A percentile compares a stretch with the other conserved stretches of the same genome.
These are phyloP conservation scores for Ceratocystis papillata DNA, from an alignment of 2,329 filamentous ascomycete species.

Conservation along the genomic window DNA sequence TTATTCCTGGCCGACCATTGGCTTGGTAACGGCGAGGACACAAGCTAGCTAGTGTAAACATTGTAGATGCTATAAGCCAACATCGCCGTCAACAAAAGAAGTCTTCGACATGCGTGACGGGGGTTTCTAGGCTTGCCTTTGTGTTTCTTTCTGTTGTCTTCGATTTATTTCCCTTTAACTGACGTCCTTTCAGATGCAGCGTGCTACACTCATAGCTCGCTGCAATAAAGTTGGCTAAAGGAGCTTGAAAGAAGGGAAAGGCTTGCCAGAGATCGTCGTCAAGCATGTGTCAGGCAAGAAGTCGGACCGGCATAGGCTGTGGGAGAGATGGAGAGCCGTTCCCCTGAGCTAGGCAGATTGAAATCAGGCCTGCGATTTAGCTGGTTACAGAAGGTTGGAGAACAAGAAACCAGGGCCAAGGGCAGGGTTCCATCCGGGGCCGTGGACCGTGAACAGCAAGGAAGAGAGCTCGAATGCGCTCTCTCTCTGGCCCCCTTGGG, in stretches of 20 bases:
- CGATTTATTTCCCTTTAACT: background rate
- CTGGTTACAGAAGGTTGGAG: background rate
- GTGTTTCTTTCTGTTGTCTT: background rate
- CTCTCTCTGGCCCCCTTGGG: background rate
- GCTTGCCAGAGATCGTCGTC: too few species aligned
- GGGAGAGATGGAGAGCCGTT: background rate
- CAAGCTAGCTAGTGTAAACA: background rate
- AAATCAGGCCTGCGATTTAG: background rate
- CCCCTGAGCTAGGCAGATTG: constrained; percentile 1
- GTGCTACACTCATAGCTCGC: too few species aligned
- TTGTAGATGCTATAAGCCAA: background rate
- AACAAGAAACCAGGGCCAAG: background rate
- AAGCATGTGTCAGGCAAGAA: too few species aligned
- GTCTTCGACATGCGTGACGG: background rate
- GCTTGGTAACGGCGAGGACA: background rate
- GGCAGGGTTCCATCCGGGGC: background rate
- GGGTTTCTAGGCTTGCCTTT: background rate
- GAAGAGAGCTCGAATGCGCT: background rate
- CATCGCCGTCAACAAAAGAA: background rate
- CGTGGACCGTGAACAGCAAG: background rate
- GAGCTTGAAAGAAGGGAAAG: too few species aligned
- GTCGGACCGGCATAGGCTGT: too few species aligned
- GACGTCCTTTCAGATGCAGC: too few species aligned
- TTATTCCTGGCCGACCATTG: background rate
- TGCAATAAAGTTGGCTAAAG: too few species aligned